Evolutionary conservation across 179 eudicot species (phyloP).

Genomic region (Spergularia azorica): DNA sequence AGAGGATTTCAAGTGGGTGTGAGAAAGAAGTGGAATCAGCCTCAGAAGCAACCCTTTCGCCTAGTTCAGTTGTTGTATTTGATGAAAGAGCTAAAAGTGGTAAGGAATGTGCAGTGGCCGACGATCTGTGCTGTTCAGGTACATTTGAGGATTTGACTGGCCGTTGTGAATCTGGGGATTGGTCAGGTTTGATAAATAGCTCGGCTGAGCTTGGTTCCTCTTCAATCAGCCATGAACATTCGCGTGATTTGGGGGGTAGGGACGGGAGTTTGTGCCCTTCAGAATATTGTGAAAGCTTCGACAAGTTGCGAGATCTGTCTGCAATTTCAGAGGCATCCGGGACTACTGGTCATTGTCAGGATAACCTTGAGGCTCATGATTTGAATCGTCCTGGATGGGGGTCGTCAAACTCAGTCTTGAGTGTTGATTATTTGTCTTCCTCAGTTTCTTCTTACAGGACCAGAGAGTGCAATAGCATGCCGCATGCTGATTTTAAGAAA

Average conservation of each 20-base stretch:
- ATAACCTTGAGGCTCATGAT: conserved; percentile 50
- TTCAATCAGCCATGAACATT: conserved; percentile 57
- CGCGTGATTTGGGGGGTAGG: conserved; percentile 55
- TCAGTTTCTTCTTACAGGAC: conserved; percentile 64
- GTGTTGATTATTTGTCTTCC: conserved; percentile 79
- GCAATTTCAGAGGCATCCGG: conserved; percentile 47
- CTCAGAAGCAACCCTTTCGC: conserved; percentile 56
- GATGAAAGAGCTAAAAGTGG: conserved; percentile 42
- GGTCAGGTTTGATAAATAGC: conserved; percentile 54
- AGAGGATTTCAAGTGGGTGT: conserved; percentile 32
- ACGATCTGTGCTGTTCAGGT: conserved; percentile 52
- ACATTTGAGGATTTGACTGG: conserved; percentile 46
- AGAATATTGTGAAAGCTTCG: conserved; percentile 71
- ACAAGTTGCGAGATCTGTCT: conserved; percentile 62
- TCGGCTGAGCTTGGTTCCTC: conserved; percentile 60
- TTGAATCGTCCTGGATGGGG: conserved; percentile 65
- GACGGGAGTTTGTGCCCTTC: conserved; percentile 68
- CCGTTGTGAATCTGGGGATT: conserved; percentile 50
- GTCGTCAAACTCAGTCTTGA: conserved; percentile 72
- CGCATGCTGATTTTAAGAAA: conserved; percentile 43
- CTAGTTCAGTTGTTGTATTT: conserved; percentile 53
- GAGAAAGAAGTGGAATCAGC: conserved; percentile 41
- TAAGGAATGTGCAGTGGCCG: conserved; percentile 36
- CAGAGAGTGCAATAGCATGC: conserved; percentile 60
- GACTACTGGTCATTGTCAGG: conserved; percentile 53